Evolutionary conservation across 2,329 filamentous ascomycete species (phyloP).

Genomic region (Pestalotiopsis sp.): DNA sequence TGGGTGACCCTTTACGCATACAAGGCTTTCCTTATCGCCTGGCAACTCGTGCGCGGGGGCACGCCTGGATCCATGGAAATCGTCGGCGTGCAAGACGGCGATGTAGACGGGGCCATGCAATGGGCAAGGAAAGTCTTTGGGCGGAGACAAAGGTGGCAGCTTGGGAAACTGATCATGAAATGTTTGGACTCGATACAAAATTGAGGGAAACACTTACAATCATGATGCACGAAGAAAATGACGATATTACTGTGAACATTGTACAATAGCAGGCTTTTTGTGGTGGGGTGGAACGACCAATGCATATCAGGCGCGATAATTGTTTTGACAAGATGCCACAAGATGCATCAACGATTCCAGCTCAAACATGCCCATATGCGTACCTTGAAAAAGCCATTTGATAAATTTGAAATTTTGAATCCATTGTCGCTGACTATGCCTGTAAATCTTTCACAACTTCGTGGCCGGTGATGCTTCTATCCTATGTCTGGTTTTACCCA

Average conservation of each 20-base stretch:
- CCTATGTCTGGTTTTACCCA: background rate
- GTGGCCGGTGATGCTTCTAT: background rate
- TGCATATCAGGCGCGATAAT: too few relatives aligned
- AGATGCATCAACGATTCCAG: too few relatives aligned
- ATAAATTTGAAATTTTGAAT: background rate
- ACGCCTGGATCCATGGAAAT: background rate
- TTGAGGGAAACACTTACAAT: background rate
- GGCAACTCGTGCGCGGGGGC: background rate
- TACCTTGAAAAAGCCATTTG: background rate
- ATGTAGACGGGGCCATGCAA: background rate
- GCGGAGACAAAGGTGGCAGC: background rate
- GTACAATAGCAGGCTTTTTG: background rate
- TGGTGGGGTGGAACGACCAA: background rate
- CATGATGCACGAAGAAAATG: background rate
- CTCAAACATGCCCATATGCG: background rate
- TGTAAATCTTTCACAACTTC: background rate
- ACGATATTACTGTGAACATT: background rate
- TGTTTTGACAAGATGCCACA: too few relatives aligned
- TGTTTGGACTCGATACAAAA: background rate
- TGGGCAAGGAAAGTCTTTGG: slow-evolving; percentile 3
- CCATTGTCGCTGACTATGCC: background rate
- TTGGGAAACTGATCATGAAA: background rate
- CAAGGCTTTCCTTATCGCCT: slow-evolving; percentile 1
- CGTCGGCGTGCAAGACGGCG: background rate
- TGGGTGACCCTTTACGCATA: background rate